Evolutionary conservation across 2,329 filamentous ascomycete species (phyloP).

Genomic region (Hypoxylon sp.): DNA sequence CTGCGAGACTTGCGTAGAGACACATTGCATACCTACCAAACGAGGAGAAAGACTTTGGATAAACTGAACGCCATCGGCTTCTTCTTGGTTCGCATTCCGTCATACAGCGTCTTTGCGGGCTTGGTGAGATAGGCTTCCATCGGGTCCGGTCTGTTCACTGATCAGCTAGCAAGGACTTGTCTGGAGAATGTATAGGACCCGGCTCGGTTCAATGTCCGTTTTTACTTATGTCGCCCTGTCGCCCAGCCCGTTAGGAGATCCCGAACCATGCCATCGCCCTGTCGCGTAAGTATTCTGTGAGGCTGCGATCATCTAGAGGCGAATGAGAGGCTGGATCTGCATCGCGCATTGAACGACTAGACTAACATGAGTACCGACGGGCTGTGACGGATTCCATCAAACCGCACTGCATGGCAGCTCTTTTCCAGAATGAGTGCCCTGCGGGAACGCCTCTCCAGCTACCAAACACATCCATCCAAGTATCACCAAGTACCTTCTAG

Average conservation of each 20-base stretch:
- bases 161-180: slow-evolving; percentile 14
- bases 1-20: slow-evolving; percentile 7
- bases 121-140: slow-evolving; percentile 31
- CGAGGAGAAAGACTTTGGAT: too few relatives aligned
- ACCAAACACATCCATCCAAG: slow-evolving; percentile 33
- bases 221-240: slow-evolving; percentile 23
- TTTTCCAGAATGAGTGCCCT: slow-evolving; percentile 23
- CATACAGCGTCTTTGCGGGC: slow-evolving; percentile 20
- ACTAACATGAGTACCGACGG: slow-evolving; percentile 19
- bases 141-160: slow-evolving; percentile 27
- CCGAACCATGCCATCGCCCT: slow-evolving; percentile 23
- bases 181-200: slow-evolving; percentile 11
- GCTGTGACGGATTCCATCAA: slow-evolving; percentile 20
- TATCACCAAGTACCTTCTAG: slow-evolving; percentile 40
- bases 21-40: too few relatives aligned
- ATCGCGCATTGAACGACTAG: slow-evolving; percentile 5
- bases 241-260: slow-evolving; percentile 23
- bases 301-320: slow-evolving; percentile 15
- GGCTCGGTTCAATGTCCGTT: too few relatives aligned
- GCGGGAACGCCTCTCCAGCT: slow-evolving; percentile 20
- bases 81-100: slow-evolving; percentile 29
- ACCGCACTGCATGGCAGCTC: slow-evolving; percentile 19
- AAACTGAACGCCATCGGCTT: slow-evolving; percentile 1
- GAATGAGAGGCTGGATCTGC: slow-evolving; percentile 14
- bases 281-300: slow-evolving; percentile 18